Evolutionary conservation across 352 stramenopile genomes (phyloP).

Genomic region (Globisporangium barbulae): DNA sequence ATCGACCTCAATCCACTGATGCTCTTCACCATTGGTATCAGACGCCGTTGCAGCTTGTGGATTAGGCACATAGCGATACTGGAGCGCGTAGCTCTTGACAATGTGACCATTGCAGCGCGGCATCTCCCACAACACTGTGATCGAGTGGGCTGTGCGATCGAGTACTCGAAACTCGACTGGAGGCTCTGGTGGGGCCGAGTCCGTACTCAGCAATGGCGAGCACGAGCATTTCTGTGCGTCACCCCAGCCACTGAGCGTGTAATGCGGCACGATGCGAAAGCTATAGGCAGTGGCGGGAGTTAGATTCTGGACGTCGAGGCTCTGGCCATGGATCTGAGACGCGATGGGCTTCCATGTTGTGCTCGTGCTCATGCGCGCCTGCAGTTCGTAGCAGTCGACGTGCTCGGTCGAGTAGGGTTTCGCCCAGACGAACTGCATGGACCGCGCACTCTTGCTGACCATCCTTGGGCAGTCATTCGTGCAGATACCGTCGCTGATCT

Average conservation of each 20-base stretch:
- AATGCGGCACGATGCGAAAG: slow-evolving; percentile 55
- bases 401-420: slow-evolving; percentile 47
- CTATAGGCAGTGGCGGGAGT: slow-evolving; percentile 42
- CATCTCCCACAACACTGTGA: slow-evolving; percentile 39
- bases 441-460: slow-evolving; percentile 23
- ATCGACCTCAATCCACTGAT: slow-evolving; percentile 12
- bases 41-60: not conserved
- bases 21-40: not conserved
- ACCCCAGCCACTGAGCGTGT: slow-evolving; percentile 27
- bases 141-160: slow-evolving; percentile 29
- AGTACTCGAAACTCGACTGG: slow-evolving; percentile 31
- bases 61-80: slow-evolving; percentile 7
- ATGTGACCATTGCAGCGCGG: slow-evolving; percentile 52
- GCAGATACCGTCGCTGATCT: slow-evolving; percentile 46
- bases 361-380: slow-evolving; percentile 31
- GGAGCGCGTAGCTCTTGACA: slow-evolving; percentile 20
- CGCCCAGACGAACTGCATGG: slow-evolving; percentile 43
- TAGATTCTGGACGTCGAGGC: slow-evolving; percentile 23
- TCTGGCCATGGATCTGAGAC: slow-evolving; percentile 21
- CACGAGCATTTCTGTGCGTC: slow-evolving; percentile 26
- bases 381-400: slow-evolving; percentile 48
- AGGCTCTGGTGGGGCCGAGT: slow-evolving; percentile 32
- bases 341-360: slow-evolving; percentile 32
- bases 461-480: slow-evolving; percentile 52
- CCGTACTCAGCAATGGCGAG: slow-evolving; percentile 28